phyloP scores from a whole-genome alignment of 306 rosid species.

The Gynostemma pentaphyllum region DNA sequence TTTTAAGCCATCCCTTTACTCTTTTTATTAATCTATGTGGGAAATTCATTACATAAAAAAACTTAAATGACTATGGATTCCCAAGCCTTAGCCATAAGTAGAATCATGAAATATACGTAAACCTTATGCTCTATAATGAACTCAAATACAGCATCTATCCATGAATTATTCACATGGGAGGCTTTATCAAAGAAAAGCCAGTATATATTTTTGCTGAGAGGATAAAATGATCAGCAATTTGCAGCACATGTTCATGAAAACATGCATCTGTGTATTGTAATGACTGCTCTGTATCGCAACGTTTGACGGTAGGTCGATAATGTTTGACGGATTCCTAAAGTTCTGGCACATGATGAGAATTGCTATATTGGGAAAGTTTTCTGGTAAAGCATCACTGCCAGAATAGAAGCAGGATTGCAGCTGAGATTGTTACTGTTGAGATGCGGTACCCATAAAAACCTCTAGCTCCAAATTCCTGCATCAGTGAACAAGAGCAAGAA shows the following conservation, averaged over 20 bases:
- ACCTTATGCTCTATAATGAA: neutral
- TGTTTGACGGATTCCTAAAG: neutral
- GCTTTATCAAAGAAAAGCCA: no score
- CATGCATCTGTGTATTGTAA: neutral
- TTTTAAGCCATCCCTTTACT: neutral
- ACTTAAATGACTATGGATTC: neutral
- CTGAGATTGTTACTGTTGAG: constrained; percentile 29
- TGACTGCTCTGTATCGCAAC: neutral
- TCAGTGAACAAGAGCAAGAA: constrained; percentile 16
- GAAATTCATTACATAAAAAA: neutral
- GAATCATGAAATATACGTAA: neutral
- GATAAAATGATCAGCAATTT: neutral
- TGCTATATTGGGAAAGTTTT: neutral
- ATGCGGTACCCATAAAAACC: constrained; percentile 30
- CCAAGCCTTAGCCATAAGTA: neutral
- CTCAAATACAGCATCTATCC: neutral
- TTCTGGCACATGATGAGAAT: neutral
- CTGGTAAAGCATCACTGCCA: constrained; percentile 22
- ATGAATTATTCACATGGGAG: neutral
- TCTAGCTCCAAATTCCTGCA: constrained; percentile 40
- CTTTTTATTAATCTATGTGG: neutral
- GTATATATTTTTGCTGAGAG: neutral
- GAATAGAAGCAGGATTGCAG: constrained; percentile 34
- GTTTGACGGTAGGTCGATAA: neutral
- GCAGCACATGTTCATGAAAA: neutral